Percentiles rank a stretch among this genome's conserved stretches.
These are phyloP conservation scores for Nitzschia sp. DNA, from an alignment of 108 stramenopile species.

Conservation along the genomic window DNA sequence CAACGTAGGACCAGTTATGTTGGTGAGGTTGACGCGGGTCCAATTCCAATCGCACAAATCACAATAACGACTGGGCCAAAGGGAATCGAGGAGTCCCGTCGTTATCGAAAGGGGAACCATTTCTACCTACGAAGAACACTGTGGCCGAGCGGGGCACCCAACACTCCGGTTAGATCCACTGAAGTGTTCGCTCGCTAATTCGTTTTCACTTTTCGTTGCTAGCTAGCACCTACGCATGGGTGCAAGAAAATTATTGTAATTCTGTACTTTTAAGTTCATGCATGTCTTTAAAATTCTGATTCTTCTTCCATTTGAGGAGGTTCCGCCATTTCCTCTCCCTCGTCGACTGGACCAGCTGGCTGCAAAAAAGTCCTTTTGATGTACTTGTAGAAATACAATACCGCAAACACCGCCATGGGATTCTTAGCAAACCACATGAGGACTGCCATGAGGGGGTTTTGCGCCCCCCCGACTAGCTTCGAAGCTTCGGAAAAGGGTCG, in stretches of 20 bases:
- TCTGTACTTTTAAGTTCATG: too few relatives aligned
- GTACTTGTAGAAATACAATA: conserved; percentile 57
- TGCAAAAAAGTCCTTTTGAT: conserved; percentile 9
- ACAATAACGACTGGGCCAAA: conserved; percentile 31
- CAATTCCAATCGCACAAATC: conserved; percentile 32
- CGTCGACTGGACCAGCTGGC: neutral
- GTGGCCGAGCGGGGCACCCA: conserved; percentile 19
- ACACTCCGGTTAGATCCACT: conserved; percentile 37
- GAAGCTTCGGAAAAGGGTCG: conserved; percentile 58
- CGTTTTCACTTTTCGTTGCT: too few relatives aligned
- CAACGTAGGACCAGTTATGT: conserved; percentile 39
- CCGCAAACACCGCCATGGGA: conserved; percentile 62
- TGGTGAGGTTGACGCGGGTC: conserved; percentile 40
- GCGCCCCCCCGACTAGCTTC: conserved; percentile 10
- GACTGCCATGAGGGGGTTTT: conserved; percentile 30
- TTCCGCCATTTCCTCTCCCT: neutral
- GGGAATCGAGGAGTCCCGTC: conserved; percentile 46
- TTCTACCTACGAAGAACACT: conserved; percentile 43
- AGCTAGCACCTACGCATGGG: neutral
- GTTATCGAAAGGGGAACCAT: conserved; percentile 45
- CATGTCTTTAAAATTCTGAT: conserved; percentile 9
- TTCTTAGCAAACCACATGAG: conserved; percentile 59
- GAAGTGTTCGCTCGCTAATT: conserved; percentile 42
- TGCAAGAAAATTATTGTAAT: neutral
- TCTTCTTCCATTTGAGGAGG: neutral